Base-by-base conservation (phyloP, 345 rosid species). In the Lepidium sativum region DNA sequence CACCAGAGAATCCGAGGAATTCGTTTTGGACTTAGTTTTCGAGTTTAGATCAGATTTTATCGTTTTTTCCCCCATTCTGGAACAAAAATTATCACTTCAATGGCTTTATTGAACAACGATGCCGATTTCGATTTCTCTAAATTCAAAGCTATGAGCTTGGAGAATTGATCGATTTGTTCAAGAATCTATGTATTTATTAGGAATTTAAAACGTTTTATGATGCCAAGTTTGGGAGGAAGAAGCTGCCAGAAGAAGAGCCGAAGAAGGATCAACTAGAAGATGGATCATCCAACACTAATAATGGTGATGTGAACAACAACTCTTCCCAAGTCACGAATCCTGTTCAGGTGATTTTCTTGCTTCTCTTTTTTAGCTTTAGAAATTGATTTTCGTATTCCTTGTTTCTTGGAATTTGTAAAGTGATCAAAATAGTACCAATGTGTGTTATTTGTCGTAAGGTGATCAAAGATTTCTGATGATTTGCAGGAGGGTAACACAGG, bases 171-270 rank as follows among this genome's bases (percentile, higher is more conserved):
- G 70, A 59, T 58, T 18, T 59, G 70, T 72, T 65, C 59, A 65
- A 65, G 58, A 18, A 48, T 51, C 21, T 47, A 32, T 77, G 75
- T 76, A 49, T 81, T 76, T 81, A 60, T 77, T 80, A 84, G 87
- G 94, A 92, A 71, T 86, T 86, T 83, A 83, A 84, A 80, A 54
- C 81, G 45, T 76, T 80, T 81, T 92, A 81, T 75, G 84, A 87
- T 80, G 82, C 75, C 67, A 84, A 92, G 97, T 92, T 92, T 83
- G 96, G 97, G 83, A 89, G 91, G 74, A 87, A 83, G 91, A 86
- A 68, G 82, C 20, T 47, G 8, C 21, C 81, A 6, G 74, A 61
- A 14, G 69, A 63, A 35, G 83, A 79, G 41, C 53, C 76, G 8
- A 72, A 75, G 27, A 75, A 84, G 29, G 77, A 74, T n/a, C 69